A percentile compares a stretch with the other conserved stretches of the same genome.
phyloP scores from a whole-genome alignment of 2,329 filamentous ascomycete species.

The Fusarium setosum region DNA sequence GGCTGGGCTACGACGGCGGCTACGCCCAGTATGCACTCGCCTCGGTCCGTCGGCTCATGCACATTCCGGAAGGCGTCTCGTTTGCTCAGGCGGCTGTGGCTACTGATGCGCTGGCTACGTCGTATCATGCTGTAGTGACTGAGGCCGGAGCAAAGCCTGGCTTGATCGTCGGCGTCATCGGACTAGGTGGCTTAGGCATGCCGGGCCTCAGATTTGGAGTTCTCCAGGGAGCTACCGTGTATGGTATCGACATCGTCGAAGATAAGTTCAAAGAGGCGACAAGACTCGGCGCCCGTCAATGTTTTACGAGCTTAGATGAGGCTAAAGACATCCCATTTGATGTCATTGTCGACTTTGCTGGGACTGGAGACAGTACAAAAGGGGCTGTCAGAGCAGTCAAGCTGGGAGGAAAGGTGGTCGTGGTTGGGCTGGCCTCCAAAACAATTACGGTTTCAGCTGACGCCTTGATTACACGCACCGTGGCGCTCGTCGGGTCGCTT shows the following conservation, averaged over 20 bases:
- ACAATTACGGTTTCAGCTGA: not conserved
- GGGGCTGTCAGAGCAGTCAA: not conserved
- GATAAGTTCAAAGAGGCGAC: constrained; percentile 7
- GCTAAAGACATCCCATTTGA: not conserved
- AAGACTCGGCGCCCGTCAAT: not conserved
- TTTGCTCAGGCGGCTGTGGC: constrained; percentile 14
- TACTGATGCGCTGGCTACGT: constrained; percentile 8
- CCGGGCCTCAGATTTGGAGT: not conserved
- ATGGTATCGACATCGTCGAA: constrained; percentile 10
- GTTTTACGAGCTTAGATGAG: not conserved
- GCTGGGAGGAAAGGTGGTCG: not conserved
- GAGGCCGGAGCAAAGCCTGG: not conserved
- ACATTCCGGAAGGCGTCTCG: not conserved
- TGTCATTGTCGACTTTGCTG: constrained; percentile 17
- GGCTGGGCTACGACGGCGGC: constrained; percentile 12
- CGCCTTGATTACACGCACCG: not conserved
- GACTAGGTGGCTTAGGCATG: constrained; percentile 9
- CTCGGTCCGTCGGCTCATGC: not conserved
- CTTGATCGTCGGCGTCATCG: constrained; percentile 3
- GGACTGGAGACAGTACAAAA: not conserved
- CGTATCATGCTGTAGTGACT: not conserved
- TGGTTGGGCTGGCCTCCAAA: constrained; percentile 4
- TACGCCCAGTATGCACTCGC: constrained; percentile 6
- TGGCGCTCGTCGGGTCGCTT: not conserved
- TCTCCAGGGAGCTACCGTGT: constrained; percentile 5